phyloP scores from a whole-genome alignment of 768 basidiomycete genomes.

The Rhodotorula sphaerocarpa region DNA sequence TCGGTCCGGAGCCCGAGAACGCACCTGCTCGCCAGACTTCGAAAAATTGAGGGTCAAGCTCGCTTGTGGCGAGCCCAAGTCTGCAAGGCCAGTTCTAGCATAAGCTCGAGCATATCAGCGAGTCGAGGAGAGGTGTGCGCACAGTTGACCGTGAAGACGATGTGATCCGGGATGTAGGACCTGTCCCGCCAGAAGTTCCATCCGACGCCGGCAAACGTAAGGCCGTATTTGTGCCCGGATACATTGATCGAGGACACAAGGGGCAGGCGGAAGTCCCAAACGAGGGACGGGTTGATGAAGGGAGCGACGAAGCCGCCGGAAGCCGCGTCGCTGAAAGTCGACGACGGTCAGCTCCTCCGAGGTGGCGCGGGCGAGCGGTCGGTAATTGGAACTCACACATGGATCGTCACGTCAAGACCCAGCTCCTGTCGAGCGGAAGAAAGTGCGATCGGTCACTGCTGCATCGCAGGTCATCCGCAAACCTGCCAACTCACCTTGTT shows the following conservation, averaged over 20 bases:
- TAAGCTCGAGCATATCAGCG: no score
- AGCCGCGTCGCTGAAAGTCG: slow-evolving; percentile 24
- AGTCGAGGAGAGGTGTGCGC: background rate
- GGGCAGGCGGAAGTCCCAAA: slow-evolving; percentile 43
- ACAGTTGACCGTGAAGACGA: slow-evolving; percentile 41
- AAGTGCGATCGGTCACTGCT: no score
- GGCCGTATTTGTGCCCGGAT: slow-evolving; percentile 39
- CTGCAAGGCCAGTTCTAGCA: no score
- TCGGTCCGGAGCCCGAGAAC: no score
- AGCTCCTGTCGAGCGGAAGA: no score
- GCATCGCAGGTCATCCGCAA: no score
- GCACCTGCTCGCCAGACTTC: slow-evolving; percentile 39
- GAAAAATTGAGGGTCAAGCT: slow-evolving; percentile 37
- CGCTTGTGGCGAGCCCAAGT: slow-evolving; percentile 18
- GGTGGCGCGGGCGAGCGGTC: no score
- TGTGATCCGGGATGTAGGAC: slow-evolving; percentile 42
- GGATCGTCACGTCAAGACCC: slow-evolving; percentile 42
- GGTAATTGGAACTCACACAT: no score
- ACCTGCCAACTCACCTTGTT: no score
- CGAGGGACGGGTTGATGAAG: slow-evolving; percentile 39
- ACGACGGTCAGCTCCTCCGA: no score
- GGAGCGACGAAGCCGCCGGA: slow-evolving; percentile 38
- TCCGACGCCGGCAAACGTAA: slow-evolving; percentile 40
- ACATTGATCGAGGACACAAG: slow-evolving; percentile 44
- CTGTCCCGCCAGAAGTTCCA: slow-evolving; percentile 42